A percentile compares a stretch with the other conserved stretches of the same genome.
Conservation (phyloP, 164 flowering plant genomes). For the Piper betle region DNA sequence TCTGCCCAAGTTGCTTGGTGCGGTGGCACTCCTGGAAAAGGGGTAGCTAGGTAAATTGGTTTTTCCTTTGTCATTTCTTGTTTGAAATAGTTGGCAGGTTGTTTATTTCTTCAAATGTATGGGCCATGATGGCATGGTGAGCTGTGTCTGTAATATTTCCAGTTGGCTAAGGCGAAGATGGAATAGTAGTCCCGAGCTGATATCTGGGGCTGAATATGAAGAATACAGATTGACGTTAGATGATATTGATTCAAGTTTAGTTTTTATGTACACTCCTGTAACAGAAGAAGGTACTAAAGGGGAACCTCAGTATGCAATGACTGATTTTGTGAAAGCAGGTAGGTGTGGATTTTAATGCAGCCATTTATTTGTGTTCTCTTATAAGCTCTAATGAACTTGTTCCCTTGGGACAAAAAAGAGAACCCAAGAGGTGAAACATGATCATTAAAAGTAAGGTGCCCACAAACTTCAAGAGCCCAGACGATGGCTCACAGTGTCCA, state of each 20-base stretch:
- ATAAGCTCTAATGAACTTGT: too few relatives aligned
- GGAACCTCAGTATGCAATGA: constrained; percentile 93
- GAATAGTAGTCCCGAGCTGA: constrained; percentile 88
- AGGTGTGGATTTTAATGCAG: neutral
- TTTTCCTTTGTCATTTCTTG: neutral
- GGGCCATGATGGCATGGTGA: neutral
- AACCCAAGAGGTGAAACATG: neutral
- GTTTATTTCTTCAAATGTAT: neutral
- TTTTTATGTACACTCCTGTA: constrained; percentile 94
- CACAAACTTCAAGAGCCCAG: neutral
- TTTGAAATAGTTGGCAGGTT: neutral
- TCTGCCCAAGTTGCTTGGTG: constrained; percentile 92
- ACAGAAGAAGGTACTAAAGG: constrained; percentile 96
- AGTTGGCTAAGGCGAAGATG: constrained; percentile 95
- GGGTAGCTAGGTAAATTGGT: constrained; percentile 74
- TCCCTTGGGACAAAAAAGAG: neutral
- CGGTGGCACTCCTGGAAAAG: constrained; percentile 94
- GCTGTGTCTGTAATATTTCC: constrained; percentile 4
- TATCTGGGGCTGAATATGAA: constrained; percentile 86
- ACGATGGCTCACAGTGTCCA: too few relatives aligned
- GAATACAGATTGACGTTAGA: constrained; percentile 69
- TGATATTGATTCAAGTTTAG: constrained; percentile 89
- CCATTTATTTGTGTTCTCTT: neutral
- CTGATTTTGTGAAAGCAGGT: constrained; percentile 97
- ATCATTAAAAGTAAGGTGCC: too few relatives aligned